phyloP scores from a whole-genome alignment of 176 grass and related monocot genomes.

The Themeda triandra region DNA sequence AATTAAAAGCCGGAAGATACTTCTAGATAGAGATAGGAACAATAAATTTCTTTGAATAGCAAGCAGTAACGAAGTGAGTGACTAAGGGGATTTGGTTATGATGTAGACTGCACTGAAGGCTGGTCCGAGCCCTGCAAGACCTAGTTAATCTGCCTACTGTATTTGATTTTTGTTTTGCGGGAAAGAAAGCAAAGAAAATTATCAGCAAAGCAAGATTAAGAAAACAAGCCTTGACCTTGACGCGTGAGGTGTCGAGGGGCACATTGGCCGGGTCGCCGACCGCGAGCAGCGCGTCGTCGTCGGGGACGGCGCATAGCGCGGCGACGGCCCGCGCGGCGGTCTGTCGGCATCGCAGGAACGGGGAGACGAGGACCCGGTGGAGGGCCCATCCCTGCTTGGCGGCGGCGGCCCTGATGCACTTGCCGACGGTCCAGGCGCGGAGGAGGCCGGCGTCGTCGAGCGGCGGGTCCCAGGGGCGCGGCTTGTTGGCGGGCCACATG shows the following conservation, averaged over 20 bases:
- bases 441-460: slow-evolving; percentile 48
- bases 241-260: slow-evolving; percentile 46
- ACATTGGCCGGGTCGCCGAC: slow-evolving; percentile 34
- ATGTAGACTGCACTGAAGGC: background rate
- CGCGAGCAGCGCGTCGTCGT: slow-evolving; percentile 42
- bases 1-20: background rate
- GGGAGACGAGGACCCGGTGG: slow-evolving; percentile 72
- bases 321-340: slow-evolving; percentile 56
- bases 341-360: slow-evolving; percentile 75
- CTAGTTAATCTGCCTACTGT: background rate
- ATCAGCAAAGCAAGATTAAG: background rate
- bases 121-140: background rate
- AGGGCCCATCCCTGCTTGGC: slow-evolving; percentile 34
- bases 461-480: slow-evolving; percentile 79
- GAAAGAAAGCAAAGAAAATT: background rate
- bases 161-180: background rate
- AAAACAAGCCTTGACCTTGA: slow-evolving; percentile 43
- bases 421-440: slow-evolving; percentile 61
- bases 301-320: slow-evolving; percentile 54
- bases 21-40: no score
- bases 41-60: background rate
- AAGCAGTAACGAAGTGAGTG: background rate
- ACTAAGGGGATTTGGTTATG: background rate
- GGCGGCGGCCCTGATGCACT: slow-evolving; percentile 41
- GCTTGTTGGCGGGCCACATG: slow-evolving; percentile 39